phyloP scores from a whole-genome alignment of 2,329 filamentous ascomycete genomes.

The Scortechinia acanthostroma region DNA sequence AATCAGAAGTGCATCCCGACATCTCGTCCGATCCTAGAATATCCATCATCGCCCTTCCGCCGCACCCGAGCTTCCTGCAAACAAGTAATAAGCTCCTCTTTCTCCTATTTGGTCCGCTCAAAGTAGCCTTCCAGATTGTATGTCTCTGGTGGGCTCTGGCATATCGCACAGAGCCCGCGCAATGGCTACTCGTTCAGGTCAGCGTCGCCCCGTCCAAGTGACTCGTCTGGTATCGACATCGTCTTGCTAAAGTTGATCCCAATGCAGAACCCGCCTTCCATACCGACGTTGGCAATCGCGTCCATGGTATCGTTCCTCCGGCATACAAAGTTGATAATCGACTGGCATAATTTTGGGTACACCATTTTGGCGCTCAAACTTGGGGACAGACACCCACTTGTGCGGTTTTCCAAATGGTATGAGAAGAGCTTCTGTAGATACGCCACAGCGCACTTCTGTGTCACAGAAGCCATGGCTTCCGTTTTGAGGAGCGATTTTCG shows the following conservation, averaged over 20 bases:
- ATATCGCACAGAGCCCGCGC: conserved; percentile 66
- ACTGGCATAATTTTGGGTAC: conserved; percentile 99
- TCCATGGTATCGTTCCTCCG: conserved; percentile 68
- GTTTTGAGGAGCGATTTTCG: conserved; percentile 59
- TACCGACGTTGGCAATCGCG: conserved; percentile 78
- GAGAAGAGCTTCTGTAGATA: conserved; percentile 65
- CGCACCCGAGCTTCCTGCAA: conserved; percentile 60
- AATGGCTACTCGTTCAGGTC: conserved; percentile 81
- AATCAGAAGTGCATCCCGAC: conserved; percentile 75
- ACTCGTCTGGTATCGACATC: too few relatives aligned
- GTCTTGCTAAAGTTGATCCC: too few relatives aligned
- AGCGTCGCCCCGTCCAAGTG: conserved; percentile 6
- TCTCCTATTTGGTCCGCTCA: conserved; percentile 70
- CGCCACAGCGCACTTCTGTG: conserved; percentile 71
- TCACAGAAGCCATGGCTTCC: conserved; percentile 80
- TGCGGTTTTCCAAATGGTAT: conserved; percentile 69
- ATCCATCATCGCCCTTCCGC: conserved; percentile 61
- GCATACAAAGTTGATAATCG: conserved; percentile 76
- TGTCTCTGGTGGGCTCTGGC: conserved; percentile 66
- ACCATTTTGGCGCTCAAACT: conserved; percentile 70
- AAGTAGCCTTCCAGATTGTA: conserved; percentile 76
- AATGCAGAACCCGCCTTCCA: conserved; percentile 82
- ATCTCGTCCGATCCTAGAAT: conserved; percentile 65
- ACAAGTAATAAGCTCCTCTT: conserved; percentile 66
- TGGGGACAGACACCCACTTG: conserved; percentile 62